These are phyloP conservation scores for Glycyrrhiza uralensis DNA, from an alignment of 306 rosid genomes.

Conservation along the genomic window DNA sequence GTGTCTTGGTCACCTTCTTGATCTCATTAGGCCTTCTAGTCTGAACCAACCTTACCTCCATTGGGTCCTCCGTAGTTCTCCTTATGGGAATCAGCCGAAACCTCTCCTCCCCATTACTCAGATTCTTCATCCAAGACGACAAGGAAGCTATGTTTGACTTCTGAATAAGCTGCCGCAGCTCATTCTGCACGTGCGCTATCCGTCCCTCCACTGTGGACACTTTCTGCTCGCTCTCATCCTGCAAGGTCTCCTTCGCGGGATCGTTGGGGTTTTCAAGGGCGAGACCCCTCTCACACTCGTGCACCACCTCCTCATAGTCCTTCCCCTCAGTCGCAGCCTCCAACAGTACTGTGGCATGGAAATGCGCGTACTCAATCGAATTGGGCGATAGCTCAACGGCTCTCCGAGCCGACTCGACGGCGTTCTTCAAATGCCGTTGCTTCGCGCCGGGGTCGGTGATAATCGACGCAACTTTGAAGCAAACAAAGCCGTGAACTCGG, in stretches of 20 bases:
- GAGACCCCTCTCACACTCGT: constrained; percentile 83
- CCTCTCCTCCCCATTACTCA: constrained; percentile 85
- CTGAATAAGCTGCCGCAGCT: constrained; percentile 81
- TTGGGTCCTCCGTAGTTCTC: constrained; percentile 82
- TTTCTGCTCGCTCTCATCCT: constrained; percentile 83
- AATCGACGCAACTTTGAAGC: constrained; percentile 63
- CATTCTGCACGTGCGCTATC: constrained; percentile 66
- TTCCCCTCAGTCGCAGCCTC: constrained; percentile 75
- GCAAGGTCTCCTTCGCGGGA: constrained; percentile 90
- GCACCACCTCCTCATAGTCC: constrained; percentile 81
- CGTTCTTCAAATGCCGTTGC: constrained; percentile 74
- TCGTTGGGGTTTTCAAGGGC: constrained; percentile 65
- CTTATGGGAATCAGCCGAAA: constrained; percentile 77
- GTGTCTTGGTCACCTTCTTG: constrained; percentile 87
- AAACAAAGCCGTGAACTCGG: constrained; percentile 82
- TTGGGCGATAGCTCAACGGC: constrained; percentile 75
- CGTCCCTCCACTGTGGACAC: constrained; percentile 44
- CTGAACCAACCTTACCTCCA: constrained; percentile 82
- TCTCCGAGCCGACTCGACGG: constrained; percentile 70
- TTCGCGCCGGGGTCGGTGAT: constrained; percentile 63
- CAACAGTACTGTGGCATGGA: constrained; percentile 67
- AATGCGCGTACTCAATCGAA: constrained; percentile 80
- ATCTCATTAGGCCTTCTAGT: constrained; percentile 93
- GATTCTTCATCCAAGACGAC: constrained; percentile 88
- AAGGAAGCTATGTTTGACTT: constrained; percentile 76